Evolutionary conservation across 352 stramenopile genomes (phyloP).

Genomic region (Phytophthora tentaculata): DNA sequence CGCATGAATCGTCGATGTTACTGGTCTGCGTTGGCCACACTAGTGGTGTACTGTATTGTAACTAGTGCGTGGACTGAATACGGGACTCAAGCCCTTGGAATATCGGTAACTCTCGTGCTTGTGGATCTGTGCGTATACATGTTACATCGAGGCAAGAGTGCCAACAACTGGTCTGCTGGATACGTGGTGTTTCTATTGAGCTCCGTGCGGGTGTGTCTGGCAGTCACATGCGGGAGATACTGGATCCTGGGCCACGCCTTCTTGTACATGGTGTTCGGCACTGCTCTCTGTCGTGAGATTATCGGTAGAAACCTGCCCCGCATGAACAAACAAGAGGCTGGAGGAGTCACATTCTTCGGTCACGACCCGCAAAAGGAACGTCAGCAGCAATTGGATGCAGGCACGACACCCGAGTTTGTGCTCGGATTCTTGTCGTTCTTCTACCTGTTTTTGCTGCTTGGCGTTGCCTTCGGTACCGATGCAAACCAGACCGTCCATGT

Average conservation of each 20-base stretch:
- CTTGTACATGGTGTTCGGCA: conserved; percentile 83
- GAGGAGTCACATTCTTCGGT: conserved; percentile 85
- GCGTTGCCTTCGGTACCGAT: conserved; percentile 72
- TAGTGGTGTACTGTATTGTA: conserved; percentile 70
- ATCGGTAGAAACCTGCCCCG: conserved; percentile 80
- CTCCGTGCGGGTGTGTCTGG: conserved; percentile 70
- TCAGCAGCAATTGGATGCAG: conserved; percentile 68
- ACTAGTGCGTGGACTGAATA: conserved; percentile 61
- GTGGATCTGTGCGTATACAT: conserved; percentile 82
- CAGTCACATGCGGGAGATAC: conserved; percentile 67
- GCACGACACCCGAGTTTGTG: conserved; percentile 84
- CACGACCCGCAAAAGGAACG: conserved; percentile 70
- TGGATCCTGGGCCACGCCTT: conserved; percentile 86
- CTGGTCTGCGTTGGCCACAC: conserved; percentile 44
- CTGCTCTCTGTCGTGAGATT: conserved; percentile 80
- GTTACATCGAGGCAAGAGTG: conserved; percentile 66
- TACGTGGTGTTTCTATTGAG: conserved; percentile 87
- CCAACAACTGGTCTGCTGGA: conserved; percentile 69
- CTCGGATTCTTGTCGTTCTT: conserved; percentile 86
- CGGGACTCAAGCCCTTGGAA: conserved; percentile 62
- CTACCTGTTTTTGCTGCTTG: conserved; percentile 85
- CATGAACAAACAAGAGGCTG: conserved; percentile 85
- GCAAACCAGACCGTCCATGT: conserved; percentile 56
- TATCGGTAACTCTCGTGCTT: conserved; percentile 70
- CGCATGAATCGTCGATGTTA: conserved; percentile 66